Evolutionary conservation across 2,329 filamentous ascomycete genomes (phyloP).

Genomic region (Clonostachys rhizophaga): DNA sequence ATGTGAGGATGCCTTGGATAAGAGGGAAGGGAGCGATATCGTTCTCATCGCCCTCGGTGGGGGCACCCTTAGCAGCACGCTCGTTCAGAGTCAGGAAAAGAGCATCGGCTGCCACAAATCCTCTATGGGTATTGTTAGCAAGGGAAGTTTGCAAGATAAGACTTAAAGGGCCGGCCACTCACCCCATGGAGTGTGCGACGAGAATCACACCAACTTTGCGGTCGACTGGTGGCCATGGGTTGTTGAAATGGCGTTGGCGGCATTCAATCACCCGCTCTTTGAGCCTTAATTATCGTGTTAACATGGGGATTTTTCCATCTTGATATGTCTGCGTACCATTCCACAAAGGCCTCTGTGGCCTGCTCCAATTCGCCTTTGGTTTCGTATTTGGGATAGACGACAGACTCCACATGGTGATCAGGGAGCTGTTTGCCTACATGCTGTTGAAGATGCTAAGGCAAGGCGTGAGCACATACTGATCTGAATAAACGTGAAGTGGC

Average conservation of each 20-base stretch:
- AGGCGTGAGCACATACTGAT: not conserved
- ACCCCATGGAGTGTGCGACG: conserved; percentile 79
- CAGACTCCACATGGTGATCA: conserved; percentile 53
- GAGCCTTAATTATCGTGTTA: conserved; percentile 46
- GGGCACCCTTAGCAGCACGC: conserved; percentile 32
- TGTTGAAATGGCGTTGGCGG: conserved; percentile 62
- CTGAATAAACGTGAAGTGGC: not conserved
- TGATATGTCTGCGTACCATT: conserved; percentile 28
- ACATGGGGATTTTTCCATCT: not conserved
- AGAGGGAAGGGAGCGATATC: conserved; percentile 65
- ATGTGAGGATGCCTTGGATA: conserved; percentile 74
- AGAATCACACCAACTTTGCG: conserved; percentile 76
- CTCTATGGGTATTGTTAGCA: conserved; percentile 30
- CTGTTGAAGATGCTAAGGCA: conserved; percentile 45
- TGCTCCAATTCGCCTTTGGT: conserved; percentile 62
- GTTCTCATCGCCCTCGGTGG: conserved; percentile 4
- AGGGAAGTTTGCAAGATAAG: not conserved
- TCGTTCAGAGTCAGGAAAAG: conserved; percentile 70
- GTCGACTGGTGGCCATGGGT: conserved; percentile 73
- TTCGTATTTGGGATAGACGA: conserved; percentile 69
- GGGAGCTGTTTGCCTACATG: conserved; percentile 54
- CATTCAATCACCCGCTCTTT: conserved; percentile 78
- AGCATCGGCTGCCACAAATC: conserved; percentile 79
- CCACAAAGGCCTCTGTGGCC: conserved; percentile 37
- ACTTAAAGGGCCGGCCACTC: conserved; percentile 7